Percentiles rank a stretch among this genome's conserved stretches.
These are phyloP conservation scores for Hypoxylon sp. DNA, from an alignment of 2,329 filamentous ascomycete genomes.

Conservation along the genomic window DNA sequence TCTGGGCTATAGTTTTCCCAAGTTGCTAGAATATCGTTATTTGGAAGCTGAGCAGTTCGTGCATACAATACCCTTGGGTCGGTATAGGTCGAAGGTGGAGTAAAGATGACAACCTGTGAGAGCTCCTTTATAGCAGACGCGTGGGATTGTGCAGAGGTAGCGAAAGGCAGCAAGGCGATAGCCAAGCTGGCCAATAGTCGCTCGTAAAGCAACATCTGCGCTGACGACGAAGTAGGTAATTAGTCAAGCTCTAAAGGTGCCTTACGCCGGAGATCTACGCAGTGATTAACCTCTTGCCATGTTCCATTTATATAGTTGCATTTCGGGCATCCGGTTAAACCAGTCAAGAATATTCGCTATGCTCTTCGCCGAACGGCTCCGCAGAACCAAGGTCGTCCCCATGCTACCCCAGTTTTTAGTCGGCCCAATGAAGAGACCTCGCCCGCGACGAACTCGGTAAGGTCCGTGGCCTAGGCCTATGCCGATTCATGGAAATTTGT, in stretches of 20 bases:
- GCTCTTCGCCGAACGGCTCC: constrained; percentile 38
- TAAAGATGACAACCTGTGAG: constrained; percentile 54
- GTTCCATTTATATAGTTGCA: constrained; percentile 31
- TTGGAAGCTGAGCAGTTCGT: constrained; percentile 60
- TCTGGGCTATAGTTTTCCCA: constrained; percentile 72
- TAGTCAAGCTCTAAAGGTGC: constrained; percentile 5
- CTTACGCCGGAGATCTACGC: constrained; percentile 10
- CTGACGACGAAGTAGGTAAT: constrained; percentile 1
- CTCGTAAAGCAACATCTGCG: constrained; percentile 29
- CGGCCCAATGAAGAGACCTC: constrained; percentile 35
- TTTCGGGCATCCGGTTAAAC: constrained; percentile 33
- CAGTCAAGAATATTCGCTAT: constrained; percentile 31
- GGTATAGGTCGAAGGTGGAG: constrained; percentile 61
- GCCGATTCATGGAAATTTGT: constrained; percentile 41
- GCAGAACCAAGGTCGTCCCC: constrained; percentile 31
- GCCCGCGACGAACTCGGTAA: constrained; percentile 30
- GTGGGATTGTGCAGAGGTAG: constrained; percentile 4
- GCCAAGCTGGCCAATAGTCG: constrained; percentile 34
- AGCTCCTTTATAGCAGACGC: constrained; percentile 32
- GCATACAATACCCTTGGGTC: constrained; percentile 62
- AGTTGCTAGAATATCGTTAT: constrained; percentile 65
- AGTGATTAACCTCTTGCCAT: constrained; percentile 2
- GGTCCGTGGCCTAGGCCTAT: constrained; percentile 22
- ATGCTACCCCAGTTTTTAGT: constrained; percentile 44
- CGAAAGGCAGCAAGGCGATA: constrained; percentile 13